Evolutionary conservation across 2,329 filamentous ascomycete species (phyloP).

Genomic region (Ceratocystis papillata): DNA sequence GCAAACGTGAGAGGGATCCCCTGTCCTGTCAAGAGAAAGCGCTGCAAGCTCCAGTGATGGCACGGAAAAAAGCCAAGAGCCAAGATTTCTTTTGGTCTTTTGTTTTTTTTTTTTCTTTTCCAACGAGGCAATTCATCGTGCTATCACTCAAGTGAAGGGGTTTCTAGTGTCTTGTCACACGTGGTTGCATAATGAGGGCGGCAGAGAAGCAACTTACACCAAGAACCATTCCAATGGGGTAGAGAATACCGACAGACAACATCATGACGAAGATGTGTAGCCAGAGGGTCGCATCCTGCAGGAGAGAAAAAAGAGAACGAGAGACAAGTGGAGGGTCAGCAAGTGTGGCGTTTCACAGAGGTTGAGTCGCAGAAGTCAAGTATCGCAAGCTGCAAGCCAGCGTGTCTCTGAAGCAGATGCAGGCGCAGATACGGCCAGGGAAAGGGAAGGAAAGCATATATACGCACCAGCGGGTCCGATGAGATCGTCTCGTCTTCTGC

Average conservation of each 20-base stretch:
- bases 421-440: background rate
- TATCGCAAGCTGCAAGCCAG: background rate
- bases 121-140: background rate
- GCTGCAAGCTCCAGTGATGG: background rate
- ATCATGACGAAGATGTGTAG: constrained; percentile 83
- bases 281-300: constrained; percentile 75
- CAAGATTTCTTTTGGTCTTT: background rate
- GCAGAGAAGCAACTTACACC: constrained; percentile 49
- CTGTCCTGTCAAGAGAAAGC: background rate
- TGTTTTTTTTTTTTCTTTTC: too few species aligned
- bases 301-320: background rate
- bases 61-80: background rate
- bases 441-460: background rate
- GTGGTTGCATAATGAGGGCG: background rate
- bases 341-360: constrained; percentile 7
- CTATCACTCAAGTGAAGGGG: background rate
- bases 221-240: constrained; percentile 89
- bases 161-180: background rate
- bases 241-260: constrained; percentile 80
- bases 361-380: background rate
- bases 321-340: background rate
- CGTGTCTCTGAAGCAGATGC: background rate
- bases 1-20: background rate
- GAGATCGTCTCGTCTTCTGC: constrained; percentile 22
- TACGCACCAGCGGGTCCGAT: constrained; percentile 18